A percentile compares a stretch with the other conserved stretches of the same genome.
These are phyloP conservation scores for Magnolia changhungtana DNA, from an alignment of 164 flowering plant species.

Conservation along the genomic window DNA sequence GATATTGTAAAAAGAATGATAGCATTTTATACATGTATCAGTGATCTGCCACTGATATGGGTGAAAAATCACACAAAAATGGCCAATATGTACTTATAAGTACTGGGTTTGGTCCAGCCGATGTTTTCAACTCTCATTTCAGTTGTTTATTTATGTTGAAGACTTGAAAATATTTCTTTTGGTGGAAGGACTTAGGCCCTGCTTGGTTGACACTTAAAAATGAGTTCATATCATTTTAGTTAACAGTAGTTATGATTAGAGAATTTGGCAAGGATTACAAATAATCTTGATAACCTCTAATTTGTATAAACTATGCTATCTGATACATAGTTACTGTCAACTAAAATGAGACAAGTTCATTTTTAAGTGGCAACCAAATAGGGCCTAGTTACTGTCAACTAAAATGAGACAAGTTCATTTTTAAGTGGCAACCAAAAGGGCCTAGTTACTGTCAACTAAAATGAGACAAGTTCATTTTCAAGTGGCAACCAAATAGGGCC, in stretches of 20 bases:
- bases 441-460: slow-evolving; percentile 59
- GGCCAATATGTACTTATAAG: background rate
- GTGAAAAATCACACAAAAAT: background rate
- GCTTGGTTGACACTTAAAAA: background rate
- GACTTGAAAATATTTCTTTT: background rate
- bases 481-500: background rate
- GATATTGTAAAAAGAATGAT: background rate
- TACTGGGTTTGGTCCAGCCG: background rate
- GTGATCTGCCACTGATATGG: background rate
- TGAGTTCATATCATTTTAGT: background rate
- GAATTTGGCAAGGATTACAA: background rate
- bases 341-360: no score
- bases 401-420: no score
- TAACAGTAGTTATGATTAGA: background rate
- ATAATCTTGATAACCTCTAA: background rate
- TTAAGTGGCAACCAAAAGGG: no score
- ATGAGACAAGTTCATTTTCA: slow-evolving; percentile 37
- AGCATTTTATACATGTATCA: background rate
- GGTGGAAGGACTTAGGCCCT: background rate
- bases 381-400: no score
- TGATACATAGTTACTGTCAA: no score
- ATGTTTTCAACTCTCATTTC: background rate
- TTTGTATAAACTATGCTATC: no score
- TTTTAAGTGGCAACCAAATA: no score
- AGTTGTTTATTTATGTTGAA: background rate